Evolutionary conservation across 2,329 filamentous ascomycete species (phyloP), one percentile per base, ranked within the genome.

Genomic region (Orbilia blumenaviensis): DNA sequence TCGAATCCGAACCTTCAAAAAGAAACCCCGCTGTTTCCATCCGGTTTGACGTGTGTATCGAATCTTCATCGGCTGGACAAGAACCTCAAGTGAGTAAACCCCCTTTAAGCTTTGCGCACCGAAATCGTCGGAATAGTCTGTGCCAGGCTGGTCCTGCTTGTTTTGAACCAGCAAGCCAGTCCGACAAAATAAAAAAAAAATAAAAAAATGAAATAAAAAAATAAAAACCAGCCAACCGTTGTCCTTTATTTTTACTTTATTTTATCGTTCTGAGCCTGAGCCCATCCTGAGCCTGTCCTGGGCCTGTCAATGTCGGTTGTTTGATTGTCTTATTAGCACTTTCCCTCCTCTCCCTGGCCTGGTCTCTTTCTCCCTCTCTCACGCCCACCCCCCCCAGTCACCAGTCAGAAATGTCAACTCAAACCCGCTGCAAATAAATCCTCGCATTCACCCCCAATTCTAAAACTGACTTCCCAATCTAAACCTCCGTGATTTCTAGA

Each of bases 41-140:
- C 54, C 27, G 56, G 67, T 72, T 72, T 72, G 60, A 72, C 38
- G 46, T 34, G 60, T 44, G 60, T 72, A 72, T 72, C 66, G 54
- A 41, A 56, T 56, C 32, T 18, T 21, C 52, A 56, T 56, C 52
- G 52, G 52, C 52, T 56, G 18, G 52, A 56, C 52, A 38, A 25
- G 52, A 56, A 25, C 3, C 52, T 38, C 32, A n/a, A n/a, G 29
- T 56, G 32, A 56, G 52, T 56, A 16, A 23, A 46, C 36, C 18
- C 32, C 52, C 52, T n/a, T n/a, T n/a, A n/a, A n/a, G n/a, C 52
- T 38, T 56, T 56, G 32, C 32, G 32, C 2, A 36, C 52, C 32
- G 32, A 10, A 56, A 25, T 38, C 29, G 52, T 56, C 52, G 8
- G 52, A 56, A 56, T 38, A 56, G 52, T 56, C 52, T 56, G 52